A percentile compares a stretch with the other conserved stretches of the same genome.
These are phyloP conservation scores for Ogataea neopini DNA, from an alignment of 805 yeast genomes.

Conservation along the genomic window DNA sequence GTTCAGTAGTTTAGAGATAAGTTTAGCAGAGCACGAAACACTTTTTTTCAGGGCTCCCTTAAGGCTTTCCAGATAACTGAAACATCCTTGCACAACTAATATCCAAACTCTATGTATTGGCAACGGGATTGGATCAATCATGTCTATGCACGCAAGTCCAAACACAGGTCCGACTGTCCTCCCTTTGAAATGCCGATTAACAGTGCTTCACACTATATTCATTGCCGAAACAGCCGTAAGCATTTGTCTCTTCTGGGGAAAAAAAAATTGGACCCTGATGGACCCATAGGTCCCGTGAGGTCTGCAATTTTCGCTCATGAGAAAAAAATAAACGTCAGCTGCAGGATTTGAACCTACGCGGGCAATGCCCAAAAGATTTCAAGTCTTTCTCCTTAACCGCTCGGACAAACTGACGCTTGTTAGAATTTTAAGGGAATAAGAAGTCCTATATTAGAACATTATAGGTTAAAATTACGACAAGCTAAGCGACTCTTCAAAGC, in stretches of 20 bases:
- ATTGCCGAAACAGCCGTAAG: no score
- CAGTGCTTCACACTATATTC: background rate
- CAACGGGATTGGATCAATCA: no score
- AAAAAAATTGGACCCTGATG: no score
- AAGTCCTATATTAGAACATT: no score
- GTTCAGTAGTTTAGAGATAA: background rate
- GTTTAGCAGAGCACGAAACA: background rate
- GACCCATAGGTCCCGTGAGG: no score
- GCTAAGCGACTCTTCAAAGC: no score
- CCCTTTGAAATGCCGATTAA: no score
- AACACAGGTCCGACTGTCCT: no score
- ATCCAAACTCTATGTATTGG: background rate
- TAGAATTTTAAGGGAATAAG: no score
- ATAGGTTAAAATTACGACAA: no score
- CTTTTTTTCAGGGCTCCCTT: background rate
- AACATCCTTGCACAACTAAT: slow-evolving; percentile 1
- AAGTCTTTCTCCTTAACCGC: slow-evolving; percentile 59
- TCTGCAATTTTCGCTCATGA: background rate
- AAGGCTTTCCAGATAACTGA: background rate
- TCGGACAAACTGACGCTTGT: slow-evolving; percentile 44
- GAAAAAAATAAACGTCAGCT: slow-evolving; percentile 42
- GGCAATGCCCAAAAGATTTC: slow-evolving; percentile 63
- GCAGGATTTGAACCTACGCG: slow-evolving; percentile 65
- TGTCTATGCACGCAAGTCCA: no score
- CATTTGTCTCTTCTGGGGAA: no score